Evolutionary conservation across 768 basidiomycete genomes (phyloP).

Genomic region (Termitomyces sp.): DNA sequence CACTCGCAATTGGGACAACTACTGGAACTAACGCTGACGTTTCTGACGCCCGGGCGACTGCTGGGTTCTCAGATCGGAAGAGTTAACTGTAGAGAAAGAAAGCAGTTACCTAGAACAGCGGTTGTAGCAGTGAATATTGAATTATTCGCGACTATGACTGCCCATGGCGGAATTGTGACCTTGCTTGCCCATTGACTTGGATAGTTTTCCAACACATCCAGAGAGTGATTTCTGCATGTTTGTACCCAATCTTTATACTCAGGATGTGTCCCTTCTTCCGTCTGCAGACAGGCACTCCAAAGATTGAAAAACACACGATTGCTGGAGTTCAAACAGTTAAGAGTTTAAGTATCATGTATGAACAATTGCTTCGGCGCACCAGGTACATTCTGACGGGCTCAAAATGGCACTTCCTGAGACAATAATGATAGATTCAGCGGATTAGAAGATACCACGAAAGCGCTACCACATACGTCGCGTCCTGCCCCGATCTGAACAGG

Average conservation of each 20-base stretch:
- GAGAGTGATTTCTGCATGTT: conserved; percentile 7
- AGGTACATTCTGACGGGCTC: conserved; percentile 14
- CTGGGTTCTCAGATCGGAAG: not conserved
- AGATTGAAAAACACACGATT: conserved; percentile 24
- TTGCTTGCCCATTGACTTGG: not conserved
- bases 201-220: conserved; percentile 9
- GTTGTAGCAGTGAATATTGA: not conserved
- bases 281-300: conserved; percentile 18
- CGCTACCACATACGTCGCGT: conserved; percentile 2
- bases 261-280: conserved; percentile 5
- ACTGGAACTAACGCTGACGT: conserved; percentile 1
- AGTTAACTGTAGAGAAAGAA: not conserved
- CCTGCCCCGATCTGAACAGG: conserved; percentile 4
- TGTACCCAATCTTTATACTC: conserved; percentile 5
- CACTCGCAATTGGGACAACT: conserved; percentile 5
- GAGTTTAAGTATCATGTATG: not conserved
- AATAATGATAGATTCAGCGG: not conserved
- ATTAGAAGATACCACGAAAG: not conserved
- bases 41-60: not conserved
- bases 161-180: conserved; percentile 7
- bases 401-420: not conserved
- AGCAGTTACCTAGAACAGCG: conserved; percentile 7
- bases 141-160: not conserved
- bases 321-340: conserved; percentile 12
- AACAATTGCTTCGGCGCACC: conserved; percentile 9